Evolutionary conservation across 768 basidiomycete genomes (phyloP).

Genomic region (Trametes punicea): DNA sequence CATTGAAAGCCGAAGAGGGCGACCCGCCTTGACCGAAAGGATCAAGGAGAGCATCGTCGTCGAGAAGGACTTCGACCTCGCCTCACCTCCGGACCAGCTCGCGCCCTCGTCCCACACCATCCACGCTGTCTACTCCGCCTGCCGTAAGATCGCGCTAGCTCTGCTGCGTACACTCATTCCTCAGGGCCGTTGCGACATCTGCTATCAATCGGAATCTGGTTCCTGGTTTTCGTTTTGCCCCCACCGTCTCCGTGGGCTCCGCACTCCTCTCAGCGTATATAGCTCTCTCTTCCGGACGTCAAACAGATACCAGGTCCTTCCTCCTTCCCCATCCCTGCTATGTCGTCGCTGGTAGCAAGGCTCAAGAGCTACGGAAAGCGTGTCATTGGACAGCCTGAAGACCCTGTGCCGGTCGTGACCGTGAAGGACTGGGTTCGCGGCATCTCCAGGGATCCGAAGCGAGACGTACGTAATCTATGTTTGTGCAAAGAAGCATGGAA

Average conservation of each 20-base stretch:
- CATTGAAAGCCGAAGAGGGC: background rate
- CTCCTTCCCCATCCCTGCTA: constrained; percentile 20
- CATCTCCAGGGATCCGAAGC: constrained; percentile 44
- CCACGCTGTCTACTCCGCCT: background rate
- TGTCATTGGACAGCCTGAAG: constrained; percentile 58
- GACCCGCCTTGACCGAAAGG: background rate
- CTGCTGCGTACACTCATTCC: constrained; percentile 5
- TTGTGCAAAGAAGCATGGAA: background rate
- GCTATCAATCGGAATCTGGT: constrained; percentile 5
- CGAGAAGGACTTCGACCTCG: background rate
- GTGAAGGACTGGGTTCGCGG: constrained; percentile 49
- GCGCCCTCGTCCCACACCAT: background rate
- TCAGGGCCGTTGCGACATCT: constrained; percentile 15
- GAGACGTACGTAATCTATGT: constrained; percentile 40
- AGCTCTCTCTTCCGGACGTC: constrained; percentile 1
- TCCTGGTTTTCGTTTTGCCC: constrained; percentile 13
- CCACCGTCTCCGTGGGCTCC: background rate
- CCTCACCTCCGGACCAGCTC: background rate
- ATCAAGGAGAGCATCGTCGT: background rate
- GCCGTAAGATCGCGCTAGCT: constrained; percentile 5
- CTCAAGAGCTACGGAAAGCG: constrained; percentile 54
- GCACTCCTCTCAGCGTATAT: background rate
- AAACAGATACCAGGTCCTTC: background rate
- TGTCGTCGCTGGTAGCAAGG: constrained; percentile 31
- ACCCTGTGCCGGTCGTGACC: constrained; percentile 57